These are phyloP conservation scores for Leccinum longicurvipes DNA, from an alignment of 768 basidiomycete genomes.

Conservation along the genomic window DNA sequence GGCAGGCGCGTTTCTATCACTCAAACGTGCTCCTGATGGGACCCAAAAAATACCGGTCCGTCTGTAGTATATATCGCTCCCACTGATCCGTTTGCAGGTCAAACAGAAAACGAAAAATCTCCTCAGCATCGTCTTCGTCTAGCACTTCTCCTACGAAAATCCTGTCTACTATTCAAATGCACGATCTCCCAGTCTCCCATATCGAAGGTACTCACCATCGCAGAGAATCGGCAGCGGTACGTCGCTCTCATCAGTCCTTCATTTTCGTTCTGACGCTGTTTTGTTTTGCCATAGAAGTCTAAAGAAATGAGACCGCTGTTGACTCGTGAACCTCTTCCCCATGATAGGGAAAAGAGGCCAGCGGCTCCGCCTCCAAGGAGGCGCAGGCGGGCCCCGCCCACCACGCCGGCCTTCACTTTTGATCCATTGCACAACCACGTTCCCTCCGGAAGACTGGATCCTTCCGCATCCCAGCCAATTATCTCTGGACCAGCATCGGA, in stretches of 20 bases:
- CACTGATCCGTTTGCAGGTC: conserved; percentile 12
- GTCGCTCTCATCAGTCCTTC: conserved; percentile 14
- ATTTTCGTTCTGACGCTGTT: conserved; percentile 11
- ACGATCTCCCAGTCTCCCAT: conserved; percentile 12
- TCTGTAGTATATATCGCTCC: conserved; percentile 26
- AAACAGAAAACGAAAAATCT: conserved; percentile 7
- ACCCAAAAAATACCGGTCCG: conserved; percentile 21
- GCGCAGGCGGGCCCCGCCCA: conserved; percentile 23
- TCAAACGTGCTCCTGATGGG: conserved; percentile 25
- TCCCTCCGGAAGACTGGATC: conserved; percentile 25
- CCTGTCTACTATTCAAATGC: conserved; percentile 9
- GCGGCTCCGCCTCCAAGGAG: conserved; percentile 12
- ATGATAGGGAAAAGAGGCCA: conserved; percentile 24
- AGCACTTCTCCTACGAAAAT: conserved; percentile 4
- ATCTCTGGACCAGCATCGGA: conserved; percentile 8
- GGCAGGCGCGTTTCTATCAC: conserved; percentile 31
- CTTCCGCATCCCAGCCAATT: conserved; percentile 2
- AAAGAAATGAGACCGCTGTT: conserved; percentile 20
- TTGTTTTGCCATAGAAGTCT: conserved; percentile 15
- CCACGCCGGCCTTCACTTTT: conserved; percentile 19
- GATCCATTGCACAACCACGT: conserved; percentile 16
- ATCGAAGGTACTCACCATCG: conserved; percentile 13
- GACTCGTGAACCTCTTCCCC: conserved; percentile 22
- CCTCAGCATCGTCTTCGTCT: conserved; percentile 8
- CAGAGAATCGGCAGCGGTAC: conserved; percentile 18